Evolutionary conservation across 139 green algal species (phyloP).

Genomic region (Picocystis salinarum): DNA sequence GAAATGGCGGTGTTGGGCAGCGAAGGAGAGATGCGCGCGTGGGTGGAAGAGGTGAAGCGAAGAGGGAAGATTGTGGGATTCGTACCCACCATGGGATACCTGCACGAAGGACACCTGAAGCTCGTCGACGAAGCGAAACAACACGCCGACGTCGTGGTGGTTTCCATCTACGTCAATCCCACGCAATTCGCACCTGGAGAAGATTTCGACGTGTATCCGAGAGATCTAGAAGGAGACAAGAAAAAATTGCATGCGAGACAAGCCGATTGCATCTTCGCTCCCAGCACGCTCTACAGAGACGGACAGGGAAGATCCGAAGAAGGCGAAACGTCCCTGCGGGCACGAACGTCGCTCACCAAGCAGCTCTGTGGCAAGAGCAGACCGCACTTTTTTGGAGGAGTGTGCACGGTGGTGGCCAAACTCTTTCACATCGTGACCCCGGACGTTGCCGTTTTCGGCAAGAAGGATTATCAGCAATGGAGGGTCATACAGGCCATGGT

Average conservation of each 20-base stretch:
- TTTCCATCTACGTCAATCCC: slow-evolving; percentile 94
- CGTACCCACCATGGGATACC: slow-evolving; percentile 92
- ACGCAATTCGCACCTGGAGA: slow-evolving; percentile 80
- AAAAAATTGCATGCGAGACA: too few species aligned
- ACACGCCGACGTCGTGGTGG: slow-evolving; percentile 60
- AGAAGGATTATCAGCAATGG: slow-evolving; percentile 96
- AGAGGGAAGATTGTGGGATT: slow-evolving; percentile 52
- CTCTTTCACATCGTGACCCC: slow-evolving; percentile 88
- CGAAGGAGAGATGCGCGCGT: slow-evolving; percentile 51
- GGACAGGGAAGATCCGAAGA: slow-evolving; percentile 27
- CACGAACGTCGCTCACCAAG: neutral
- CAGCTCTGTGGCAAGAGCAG: slow-evolving; percentile 60
- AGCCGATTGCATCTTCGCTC: too few species aligned
- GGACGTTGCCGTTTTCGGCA: slow-evolving; percentile 86
- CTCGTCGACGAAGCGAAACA: slow-evolving; percentile 59
- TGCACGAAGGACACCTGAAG: slow-evolving; percentile 86
- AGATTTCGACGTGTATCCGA: slow-evolving; percentile 88
- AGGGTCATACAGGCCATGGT: slow-evolving; percentile 69
- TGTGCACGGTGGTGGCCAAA: slow-evolving; percentile 84
- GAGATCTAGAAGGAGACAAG: too few species aligned
- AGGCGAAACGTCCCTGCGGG: slow-evolving; percentile 31
- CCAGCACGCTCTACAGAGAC: neutral
- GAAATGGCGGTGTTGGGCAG: too few species aligned
- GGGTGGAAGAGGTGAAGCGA: slow-evolving; percentile 27
- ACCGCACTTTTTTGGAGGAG: slow-evolving; percentile 89